A percentile compares a stretch with the other conserved stretches of the same genome.
These are phyloP conservation scores for Acanthamoeba divionensis DNA, from an alignment of 208 protist species.

Conservation along the genomic window DNA sequence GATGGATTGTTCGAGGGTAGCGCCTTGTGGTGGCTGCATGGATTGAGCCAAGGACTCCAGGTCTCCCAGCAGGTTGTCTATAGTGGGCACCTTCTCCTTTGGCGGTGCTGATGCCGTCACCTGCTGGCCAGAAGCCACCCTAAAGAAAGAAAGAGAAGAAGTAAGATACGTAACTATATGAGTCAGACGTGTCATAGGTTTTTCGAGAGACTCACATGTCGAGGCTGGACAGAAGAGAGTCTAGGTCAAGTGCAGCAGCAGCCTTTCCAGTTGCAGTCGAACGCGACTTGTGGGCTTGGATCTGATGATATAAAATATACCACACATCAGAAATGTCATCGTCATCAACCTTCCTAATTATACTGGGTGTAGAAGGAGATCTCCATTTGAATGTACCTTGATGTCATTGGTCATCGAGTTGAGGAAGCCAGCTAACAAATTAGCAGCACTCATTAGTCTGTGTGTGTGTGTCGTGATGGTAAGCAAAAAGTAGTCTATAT, in stretches of 20 bases:
- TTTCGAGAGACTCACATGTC: neutral
- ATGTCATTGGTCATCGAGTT: neutral
- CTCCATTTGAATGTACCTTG: neutral
- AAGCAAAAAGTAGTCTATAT: too few species aligned
- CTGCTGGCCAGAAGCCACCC: too few species aligned
- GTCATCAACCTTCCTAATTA: neutral
- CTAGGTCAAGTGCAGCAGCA: slow-evolving; percentile 11
- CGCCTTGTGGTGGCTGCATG: neutral
- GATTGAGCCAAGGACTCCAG: neutral
- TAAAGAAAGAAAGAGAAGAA: too few species aligned
- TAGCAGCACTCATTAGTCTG: neutral
- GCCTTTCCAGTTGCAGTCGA: neutral
- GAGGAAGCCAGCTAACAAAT: neutral
- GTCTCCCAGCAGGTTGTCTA: slow-evolving; percentile 6
- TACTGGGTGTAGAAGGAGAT: neutral
- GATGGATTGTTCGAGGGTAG: neutral
- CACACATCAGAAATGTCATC: neutral
- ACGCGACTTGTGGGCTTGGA: neutral
- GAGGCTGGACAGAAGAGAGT: neutral
- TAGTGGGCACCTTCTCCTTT: too few species aligned
- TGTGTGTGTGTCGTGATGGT: slow-evolving; percentile 17
- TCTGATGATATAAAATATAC: neutral
- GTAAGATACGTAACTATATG: neutral
- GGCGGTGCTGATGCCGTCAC: too few species aligned
- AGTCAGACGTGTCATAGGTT: neutral